Conservation (phyloP, 2,329 filamentous ascomycete species). For the Sordariomycetes sp. region DNA sequence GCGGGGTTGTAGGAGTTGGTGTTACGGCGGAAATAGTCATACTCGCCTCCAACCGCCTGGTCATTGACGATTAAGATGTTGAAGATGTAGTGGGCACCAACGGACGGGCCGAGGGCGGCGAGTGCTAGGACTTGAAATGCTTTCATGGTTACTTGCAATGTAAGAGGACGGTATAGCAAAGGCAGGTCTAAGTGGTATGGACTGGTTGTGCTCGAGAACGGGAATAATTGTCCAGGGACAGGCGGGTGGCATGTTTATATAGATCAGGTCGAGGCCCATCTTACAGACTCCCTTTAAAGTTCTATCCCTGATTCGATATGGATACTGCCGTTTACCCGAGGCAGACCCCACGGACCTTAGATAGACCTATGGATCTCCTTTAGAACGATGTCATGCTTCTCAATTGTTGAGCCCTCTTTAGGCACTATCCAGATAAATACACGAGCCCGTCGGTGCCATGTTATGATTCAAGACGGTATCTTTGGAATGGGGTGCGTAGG, state of each 20-base stretch:
- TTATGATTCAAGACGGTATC: neutral
- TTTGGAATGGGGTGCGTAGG: neutral
- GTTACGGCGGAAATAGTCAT: constrained; percentile 31
- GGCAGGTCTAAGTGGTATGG: neutral
- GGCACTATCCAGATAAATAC: too few relatives aligned
- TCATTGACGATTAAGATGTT: constrained; percentile 28
- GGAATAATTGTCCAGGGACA: neutral
- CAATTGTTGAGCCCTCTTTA: too few relatives aligned
- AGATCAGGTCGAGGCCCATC: neutral
- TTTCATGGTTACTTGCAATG: neutral
- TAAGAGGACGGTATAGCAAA: too few relatives aligned
- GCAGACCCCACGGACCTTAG: too few relatives aligned
- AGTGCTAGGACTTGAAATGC: constrained; percentile 5
- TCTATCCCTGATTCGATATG: neutral
- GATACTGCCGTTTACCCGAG: neutral
- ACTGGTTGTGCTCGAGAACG: neutral
- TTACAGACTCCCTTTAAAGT: neutral
- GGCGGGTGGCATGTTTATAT: neutral
- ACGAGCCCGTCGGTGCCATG: neutral
- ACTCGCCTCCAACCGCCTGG: constrained; percentile 23
- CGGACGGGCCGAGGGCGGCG: constrained; percentile 8
- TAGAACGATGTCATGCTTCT: too few relatives aligned
- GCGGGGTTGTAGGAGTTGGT: constrained; percentile 24
- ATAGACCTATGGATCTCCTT: too few relatives aligned
- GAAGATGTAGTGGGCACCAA: constrained; percentile 20